Evolutionary conservation across 2,329 filamentous ascomycete genomes (phyloP), one percentile per base, ranked within the genome.

Genomic region (Ceratocystiopsis sp.): DNA sequence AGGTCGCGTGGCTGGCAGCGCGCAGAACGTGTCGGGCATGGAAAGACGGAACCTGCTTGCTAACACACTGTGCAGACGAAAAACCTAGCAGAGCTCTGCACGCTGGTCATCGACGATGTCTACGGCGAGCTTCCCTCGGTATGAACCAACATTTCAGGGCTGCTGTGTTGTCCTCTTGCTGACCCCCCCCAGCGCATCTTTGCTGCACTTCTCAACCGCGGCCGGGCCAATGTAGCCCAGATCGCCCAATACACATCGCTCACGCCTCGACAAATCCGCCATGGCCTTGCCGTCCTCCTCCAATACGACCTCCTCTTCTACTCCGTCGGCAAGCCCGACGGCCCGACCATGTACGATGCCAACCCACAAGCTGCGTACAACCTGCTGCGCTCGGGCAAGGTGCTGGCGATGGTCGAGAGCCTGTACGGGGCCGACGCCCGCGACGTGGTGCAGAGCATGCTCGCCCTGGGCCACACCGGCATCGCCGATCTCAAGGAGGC

Each of bases 121-220:
- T 89, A 91, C 61, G 91, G 91, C 57, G 84, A 93, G 64, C 76
- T 96, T 46, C 85, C 86, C 49, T 84, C 85, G 58, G 89, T 95
- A 81, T 55, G 80, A 35, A n/a, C n/a, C n/a, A n/a, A n/a, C n/a
- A n/a, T n/a, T n/a, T 9, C 14, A 17, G 6, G 4, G 9, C 6
- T 32, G 7, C 35, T 53, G 44, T 38, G 41, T 29, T 39, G 33
- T 38, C 42, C 37, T 34, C 1, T 37, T 46, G n/a, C 35, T 39
- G 45, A 42, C 25, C 16, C 35, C 12, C 12, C 1, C n/a, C 55
- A 96, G 87, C 80, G 84, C 62, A 86, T 96, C 55, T 85, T 93
- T 56, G 73, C 77, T 40, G 73, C 78, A 41, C 75, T 98, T 46
- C 69, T 86, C 51, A 78, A 75, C 52, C 75, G 82, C 59, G 91